Conservation (phyloP, 495 filamentous ascomycete genomes). For the Ramalina intermedia region DNA sequence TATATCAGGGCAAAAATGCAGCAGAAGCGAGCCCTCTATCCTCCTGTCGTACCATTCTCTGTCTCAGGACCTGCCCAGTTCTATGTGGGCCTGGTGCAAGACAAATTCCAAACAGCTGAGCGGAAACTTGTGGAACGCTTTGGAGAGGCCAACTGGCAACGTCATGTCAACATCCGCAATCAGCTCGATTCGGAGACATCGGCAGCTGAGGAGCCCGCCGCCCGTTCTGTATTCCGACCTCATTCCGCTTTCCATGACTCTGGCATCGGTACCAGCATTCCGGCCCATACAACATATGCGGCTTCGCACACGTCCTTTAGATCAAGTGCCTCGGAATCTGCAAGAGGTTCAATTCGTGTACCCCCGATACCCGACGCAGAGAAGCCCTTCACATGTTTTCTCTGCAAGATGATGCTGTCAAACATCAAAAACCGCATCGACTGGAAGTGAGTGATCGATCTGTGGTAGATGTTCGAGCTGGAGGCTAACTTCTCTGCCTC, state of each 20-base stretch:
- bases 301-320: slow-evolving; percentile 9
- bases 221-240: slow-evolving; percentile 1
- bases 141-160: slow-evolving; percentile 15
- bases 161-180: neutral
- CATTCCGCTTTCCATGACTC: slow-evolving; percentile 11
- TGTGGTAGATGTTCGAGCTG: neutral
- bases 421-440: slow-evolving; percentile 9
- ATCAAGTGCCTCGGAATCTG: slow-evolving; percentile 2
- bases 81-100: slow-evolving; percentile 5
- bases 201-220: neutral
- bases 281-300: slow-evolving; percentile 4
- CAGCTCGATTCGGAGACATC: neutral
- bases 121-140: slow-evolving; percentile 6
- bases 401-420: slow-evolving; percentile 1
- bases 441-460: slow-evolving; percentile 9
- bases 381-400: slow-evolving; percentile 8
- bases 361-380: slow-evolving; percentile 5
- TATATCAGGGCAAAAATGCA: neutral
- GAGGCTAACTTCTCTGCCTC: no score
- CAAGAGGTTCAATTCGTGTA: neutral
- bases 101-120: slow-evolving; percentile 5
- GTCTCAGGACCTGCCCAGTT: slow-evolving; percentile 4
- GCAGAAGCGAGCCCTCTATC: neutral
- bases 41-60: neutral
- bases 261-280: slow-evolving; percentile 8